These are phyloP conservation scores for Termitomyces sp. DNA, from an alignment of 768 basidiomycete species.

Conservation along the genomic window DNA sequence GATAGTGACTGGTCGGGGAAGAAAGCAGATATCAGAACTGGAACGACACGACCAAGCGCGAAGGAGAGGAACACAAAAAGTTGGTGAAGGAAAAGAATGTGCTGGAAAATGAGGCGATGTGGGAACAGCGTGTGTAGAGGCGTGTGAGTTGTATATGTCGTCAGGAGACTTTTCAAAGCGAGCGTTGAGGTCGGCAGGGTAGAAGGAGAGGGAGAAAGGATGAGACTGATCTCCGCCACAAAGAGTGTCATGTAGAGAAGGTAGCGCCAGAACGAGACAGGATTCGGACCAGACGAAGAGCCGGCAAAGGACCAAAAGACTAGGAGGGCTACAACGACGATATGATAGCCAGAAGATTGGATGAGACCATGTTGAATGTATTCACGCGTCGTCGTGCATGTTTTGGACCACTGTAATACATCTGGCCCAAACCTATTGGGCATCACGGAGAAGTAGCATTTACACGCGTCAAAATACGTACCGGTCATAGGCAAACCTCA, in stretches of 20 bases:
- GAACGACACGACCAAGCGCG: slow-evolving; percentile 65
- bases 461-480: slow-evolving; percentile 18
- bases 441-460: not conserved
- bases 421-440: slow-evolving; percentile 69
- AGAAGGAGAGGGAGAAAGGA: slow-evolving; percentile 53
- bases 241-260: slow-evolving; percentile 59
- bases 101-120: slow-evolving; percentile 64
- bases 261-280: slow-evolving; percentile 75
- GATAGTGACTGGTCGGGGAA: slow-evolving; percentile 36
- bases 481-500: slow-evolving; percentile 85
- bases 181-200: slow-evolving; percentile 12
- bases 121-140: slow-evolving; percentile 43
- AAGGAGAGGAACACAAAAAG: slow-evolving; percentile 70
- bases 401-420: slow-evolving; percentile 56
- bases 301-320: slow-evolving; percentile 61
- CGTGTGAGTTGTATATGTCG: slow-evolving; percentile 20
- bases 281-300: slow-evolving; percentile 36
- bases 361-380: slow-evolving; percentile 63
- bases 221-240: slow-evolving; percentile 56
- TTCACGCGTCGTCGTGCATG: slow-evolving; percentile 61
- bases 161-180: slow-evolving; percentile 13
- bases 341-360: slow-evolving; percentile 59
- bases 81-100: slow-evolving; percentile 72
- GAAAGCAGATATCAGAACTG: slow-evolving; percentile 57
- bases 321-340: slow-evolving; percentile 50